phyloP scores from a whole-genome alignment of 2,329 filamentous ascomycete genomes.

The Phialophora expanda region DNA sequence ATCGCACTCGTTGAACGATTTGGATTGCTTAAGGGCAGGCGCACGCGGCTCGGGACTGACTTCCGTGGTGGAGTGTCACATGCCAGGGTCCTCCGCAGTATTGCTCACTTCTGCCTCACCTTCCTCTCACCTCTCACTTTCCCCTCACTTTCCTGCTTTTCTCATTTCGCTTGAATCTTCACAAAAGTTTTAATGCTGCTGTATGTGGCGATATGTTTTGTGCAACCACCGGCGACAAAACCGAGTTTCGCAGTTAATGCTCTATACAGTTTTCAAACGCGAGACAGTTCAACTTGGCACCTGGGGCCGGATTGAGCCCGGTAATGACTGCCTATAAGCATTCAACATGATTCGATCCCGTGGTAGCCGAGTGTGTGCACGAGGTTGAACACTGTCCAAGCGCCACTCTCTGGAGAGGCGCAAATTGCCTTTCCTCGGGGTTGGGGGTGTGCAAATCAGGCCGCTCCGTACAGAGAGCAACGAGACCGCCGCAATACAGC shows the following conservation, averaged over 20 bases:
- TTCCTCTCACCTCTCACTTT: background rate
- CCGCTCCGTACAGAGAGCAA: background rate
- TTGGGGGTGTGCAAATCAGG: background rate
- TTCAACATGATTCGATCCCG: background rate
- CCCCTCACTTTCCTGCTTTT: background rate
- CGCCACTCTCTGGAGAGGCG: background rate
- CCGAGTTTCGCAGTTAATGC: too few species aligned
- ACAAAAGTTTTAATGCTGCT: background rate
- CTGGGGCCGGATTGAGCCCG: background rate
- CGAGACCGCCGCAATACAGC: background rate
- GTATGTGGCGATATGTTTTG: background rate
- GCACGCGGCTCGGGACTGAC: background rate
- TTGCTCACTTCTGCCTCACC: background rate
- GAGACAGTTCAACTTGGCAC: background rate
- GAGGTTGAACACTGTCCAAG: background rate
- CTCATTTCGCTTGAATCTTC: background rate
- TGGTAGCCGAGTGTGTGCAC: background rate
- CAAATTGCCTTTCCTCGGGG: background rate
- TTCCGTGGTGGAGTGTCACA: background rate
- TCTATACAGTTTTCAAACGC: background rate
- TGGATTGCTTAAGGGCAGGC: background rate
- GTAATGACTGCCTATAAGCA: background rate
- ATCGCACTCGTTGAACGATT: background rate
- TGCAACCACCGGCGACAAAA: background rate
- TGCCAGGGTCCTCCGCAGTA: background rate